Evolutionary conservation across 2,329 filamentous ascomycete genomes (phyloP), one percentile per base, ranked within the genome.

Genomic region (Zymoseptoria tritici): DNA sequence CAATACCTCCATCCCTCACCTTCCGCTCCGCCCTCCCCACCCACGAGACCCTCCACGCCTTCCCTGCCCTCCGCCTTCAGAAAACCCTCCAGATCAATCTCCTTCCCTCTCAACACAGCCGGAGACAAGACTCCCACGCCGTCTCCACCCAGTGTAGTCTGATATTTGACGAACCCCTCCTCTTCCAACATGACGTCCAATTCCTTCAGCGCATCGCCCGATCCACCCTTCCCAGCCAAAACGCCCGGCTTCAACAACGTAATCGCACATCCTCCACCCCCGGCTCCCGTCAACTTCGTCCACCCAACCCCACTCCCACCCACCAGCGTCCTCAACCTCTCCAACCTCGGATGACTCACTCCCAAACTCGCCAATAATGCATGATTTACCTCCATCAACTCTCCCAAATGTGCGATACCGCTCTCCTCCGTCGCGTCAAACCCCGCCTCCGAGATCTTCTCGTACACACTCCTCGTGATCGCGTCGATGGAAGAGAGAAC

Each of bases 221-320:
- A 50, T 3, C 58, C 61, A 19, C 62, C 63, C 55, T 65, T 65
- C 19, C 55, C 52, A 26, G 61, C 59, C 7, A 55, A 60, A 22
- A 71, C 66, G 21, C 83, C 84, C 0, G 90, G 89, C 64, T 87
- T 88, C 54, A 99, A 80, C 3, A 99, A 79, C 0, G 93, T 95
- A 67, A 99, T 97, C 2, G 92, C 93, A 75, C 95, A 97, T 2
- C 94, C 94, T 59, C 94, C 95, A 11, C 94, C 95, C 21, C 94
- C 94, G 1, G 94, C 94, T 36, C 94, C 94, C 0, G 94, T 99
- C 59, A 99, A 82, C 74, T 99, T 99, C 11, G 94, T 97, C 92
- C 92, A 99, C 29, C 94, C 94, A 58, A 97, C 89, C 49, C 88
- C 89, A 59, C 91, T 84, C 67, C 94, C 86, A 66, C 99, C 93